phyloP scores from a whole-genome alignment of 1,284 basidiomycete species.

The Tilletiopsis washingtonensis region DNA sequence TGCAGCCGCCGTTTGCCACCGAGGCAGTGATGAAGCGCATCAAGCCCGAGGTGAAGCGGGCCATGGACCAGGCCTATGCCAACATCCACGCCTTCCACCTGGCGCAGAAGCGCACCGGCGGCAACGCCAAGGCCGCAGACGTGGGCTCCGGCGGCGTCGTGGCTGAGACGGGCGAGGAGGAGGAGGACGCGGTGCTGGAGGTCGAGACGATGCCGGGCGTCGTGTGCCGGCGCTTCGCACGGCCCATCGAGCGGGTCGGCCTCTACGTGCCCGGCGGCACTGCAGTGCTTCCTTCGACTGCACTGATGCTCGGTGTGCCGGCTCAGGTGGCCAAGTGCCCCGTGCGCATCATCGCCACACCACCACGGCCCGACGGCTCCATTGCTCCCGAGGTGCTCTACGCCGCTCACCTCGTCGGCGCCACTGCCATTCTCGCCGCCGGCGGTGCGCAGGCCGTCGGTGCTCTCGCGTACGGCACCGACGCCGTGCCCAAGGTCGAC shows the following conservation, averaged over 20 bases:
- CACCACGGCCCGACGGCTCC: slow-evolving; percentile 58
- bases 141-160: slow-evolving; percentile 13
- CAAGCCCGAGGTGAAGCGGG: slow-evolving; percentile 56
- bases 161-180: slow-evolving; percentile 50
- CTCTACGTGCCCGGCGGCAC: slow-evolving; percentile 97
- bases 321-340: slow-evolving; percentile 94
- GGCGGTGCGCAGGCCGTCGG: slow-evolving; percentile 97
- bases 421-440: slow-evolving; percentile 48
- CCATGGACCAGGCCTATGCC: slow-evolving; percentile 84
- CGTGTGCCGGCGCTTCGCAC: slow-evolving; percentile 61
- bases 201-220: slow-evolving; percentile 99
- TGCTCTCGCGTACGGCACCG: slow-evolving; percentile 91
- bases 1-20: slow-evolving; percentile 50
- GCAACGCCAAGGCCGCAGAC: slow-evolving; percentile 52
- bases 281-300: slow-evolving; percentile 90
- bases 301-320: slow-evolving; percentile 94
- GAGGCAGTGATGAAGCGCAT: slow-evolving; percentile 49
- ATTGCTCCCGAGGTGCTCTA: slow-evolving; percentile 46
- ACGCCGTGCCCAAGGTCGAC: slow-evolving; percentile 95
- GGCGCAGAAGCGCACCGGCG: slow-evolving; percentile 42
- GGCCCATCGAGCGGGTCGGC: slow-evolving; percentile 88
- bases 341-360: slow-evolving; percentile 87
- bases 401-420: slow-evolving; percentile 39
- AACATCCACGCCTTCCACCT: slow-evolving; percentile 62
- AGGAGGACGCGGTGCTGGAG: slow-evolving; percentile 57